Evolutionary conservation across 768 basidiomycete species (phyloP), one percentile per base, ranked within the genome.

Genomic region (Mrakia frigida): DNA sequence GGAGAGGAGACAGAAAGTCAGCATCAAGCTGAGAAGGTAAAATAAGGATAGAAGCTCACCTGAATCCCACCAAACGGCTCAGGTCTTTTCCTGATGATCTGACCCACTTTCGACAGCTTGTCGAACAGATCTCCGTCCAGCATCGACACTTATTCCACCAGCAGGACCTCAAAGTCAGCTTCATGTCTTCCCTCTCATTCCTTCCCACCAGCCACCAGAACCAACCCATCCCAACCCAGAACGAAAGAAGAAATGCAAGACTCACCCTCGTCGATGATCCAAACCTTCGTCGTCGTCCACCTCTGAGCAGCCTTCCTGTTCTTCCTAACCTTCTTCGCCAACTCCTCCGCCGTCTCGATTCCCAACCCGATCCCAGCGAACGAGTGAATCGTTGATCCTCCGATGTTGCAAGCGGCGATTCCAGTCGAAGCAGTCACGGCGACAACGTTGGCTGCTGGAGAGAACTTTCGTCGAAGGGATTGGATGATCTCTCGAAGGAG

Each of bases 21-120:
- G 50, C 61, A n/a, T 41, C 31, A 28, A 35, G 28, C 41, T 13
- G 37, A 9, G 39, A 16, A 35, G 35, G 53, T 25, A n/a, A 0
- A n/a, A 46, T 10, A 35, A 53, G 56, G 2, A 1, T 6, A 21
- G 53, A 3, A 18, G 71, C 82, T 63, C 39, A 92, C 91, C 86
- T 99, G 96, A 41, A 98, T 95, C 2, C 93, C 97, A 53, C 97
- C 97, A 77, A 98, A 98, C 0, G 97, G 92, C 52, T 86, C 84
- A 0, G 80, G 25, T 0, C 86, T 88, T 79, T 88, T 89, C 68
- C 91, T 86, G 59, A 98, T 75, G 0, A 85, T 82, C 77, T 86
- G 84, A 2, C 89, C 95, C 52, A 98, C 88, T 37, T 80, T 84
- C 2, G 89, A 88, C 21, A 98, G 86, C 82, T 97, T 98, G 85